phyloP scores from a whole-genome alignment of 257 asterid genomes.

The Oldenlandia corymbosa region DNA sequence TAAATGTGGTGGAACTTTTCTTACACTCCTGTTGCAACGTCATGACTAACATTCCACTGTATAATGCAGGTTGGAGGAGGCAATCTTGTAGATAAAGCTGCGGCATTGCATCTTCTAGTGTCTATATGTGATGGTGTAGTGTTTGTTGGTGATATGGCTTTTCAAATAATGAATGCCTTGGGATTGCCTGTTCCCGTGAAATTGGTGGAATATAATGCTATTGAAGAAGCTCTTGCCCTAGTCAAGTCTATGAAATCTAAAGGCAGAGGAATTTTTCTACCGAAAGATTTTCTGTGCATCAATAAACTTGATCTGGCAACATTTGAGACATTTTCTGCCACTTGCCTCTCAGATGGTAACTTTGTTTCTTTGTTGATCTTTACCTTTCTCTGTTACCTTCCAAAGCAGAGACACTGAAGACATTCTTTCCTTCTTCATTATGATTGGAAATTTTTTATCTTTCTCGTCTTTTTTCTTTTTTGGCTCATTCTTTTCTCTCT shows the following conservation, averaged over 20 bases:
- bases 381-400: background rate
- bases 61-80: slow-evolving; percentile 75
- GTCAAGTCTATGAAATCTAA: slow-evolving; percentile 58
- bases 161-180: slow-evolving; percentile 74
- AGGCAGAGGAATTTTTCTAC: slow-evolving; percentile 53
- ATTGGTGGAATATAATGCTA: slow-evolving; percentile 48
- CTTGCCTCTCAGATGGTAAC: slow-evolving; percentile 55
- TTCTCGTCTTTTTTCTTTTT: background rate
- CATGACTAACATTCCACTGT: slow-evolving; percentile 11
- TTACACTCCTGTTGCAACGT: background rate
- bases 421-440: background rate
- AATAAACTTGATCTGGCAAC: slow-evolving; percentile 28
- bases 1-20: background rate
- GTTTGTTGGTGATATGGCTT: slow-evolving; percentile 77
- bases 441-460: background rate
- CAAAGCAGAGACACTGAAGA: background rate
- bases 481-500: no score
- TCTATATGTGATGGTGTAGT: slow-evolving; percentile 72
- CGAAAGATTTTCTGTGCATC: slow-evolving; percentile 73
- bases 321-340: slow-evolving; percentile 40
- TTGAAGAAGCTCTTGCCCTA: slow-evolving; percentile 44
- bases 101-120: slow-evolving; percentile 51
- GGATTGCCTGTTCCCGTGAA: slow-evolving; percentile 59
- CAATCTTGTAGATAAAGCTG: slow-evolving; percentile 60
- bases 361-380: slow-evolving; percentile 15